Base-by-base conservation (phyloP, 208 protist genomes). In the Trypanosoma platydactyli region DNA sequence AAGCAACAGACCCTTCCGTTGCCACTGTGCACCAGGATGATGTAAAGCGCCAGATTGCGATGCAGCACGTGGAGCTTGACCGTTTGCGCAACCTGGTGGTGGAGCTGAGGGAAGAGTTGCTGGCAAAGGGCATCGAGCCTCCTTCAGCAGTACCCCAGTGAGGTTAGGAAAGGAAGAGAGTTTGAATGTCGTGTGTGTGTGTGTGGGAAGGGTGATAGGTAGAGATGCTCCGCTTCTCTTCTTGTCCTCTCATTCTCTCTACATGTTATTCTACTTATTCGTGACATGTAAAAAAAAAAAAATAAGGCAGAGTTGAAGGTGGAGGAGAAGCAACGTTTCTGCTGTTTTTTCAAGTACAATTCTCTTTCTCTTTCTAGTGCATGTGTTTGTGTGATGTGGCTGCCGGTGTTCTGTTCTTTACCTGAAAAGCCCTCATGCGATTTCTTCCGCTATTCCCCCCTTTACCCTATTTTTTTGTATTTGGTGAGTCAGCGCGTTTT, bases 41-140 rank as follows among this genome's bases (percentile, higher is more conserved):
- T 63, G 77, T 71, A 35, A 42, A 24, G 57, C 84, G 90, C 9
- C 89, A 98, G 78, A 73, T 97, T 27, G 85, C 94, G 40, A 81
- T 89, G 48, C 94, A 98, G 73, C 70, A 84, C 40, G 79, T 83
- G 1, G 92, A 98, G 72, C 88, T 98, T 1, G 30, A 16, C 9
- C 81, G 83, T 2, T 77, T 98, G 29, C 73, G 91, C 35, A 70
- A 64, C 5, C 49, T 91, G 11, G 77, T 88, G 2, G 77, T 79
- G 9, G 66, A 83, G 46, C 60, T 97, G 16, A 91, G 97, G 68
- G 70, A 80, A 41, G 68, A 94, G 58, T 49, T 85, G 46, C 78
- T 73, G 56, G 79, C 66, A 22, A 85, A 86, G 46, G 82, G 86
- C 27, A 78, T 94, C 7, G 78, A 86, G 4, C 65, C 92, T 41